A percentile compares a stretch with the other conserved stretches of the same genome.
Evolutionary conservation across 2,329 filamentous ascomycete species (phyloP).

Genomic region (Mycosphaerella sp.): DNA sequence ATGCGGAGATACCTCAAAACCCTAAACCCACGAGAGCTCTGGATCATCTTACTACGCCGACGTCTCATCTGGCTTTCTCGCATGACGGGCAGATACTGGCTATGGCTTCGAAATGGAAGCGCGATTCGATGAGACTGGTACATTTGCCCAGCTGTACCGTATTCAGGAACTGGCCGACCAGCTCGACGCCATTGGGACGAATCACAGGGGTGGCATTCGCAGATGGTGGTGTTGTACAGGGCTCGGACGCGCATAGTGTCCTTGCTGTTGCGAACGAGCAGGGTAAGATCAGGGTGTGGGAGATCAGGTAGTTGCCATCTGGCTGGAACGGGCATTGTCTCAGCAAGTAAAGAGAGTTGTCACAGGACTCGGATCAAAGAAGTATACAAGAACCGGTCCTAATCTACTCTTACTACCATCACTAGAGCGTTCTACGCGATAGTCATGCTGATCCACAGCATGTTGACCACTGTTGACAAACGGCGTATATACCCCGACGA

Average conservation of each 20-base stretch:
- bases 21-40: constrained; percentile 69
- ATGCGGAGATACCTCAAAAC: constrained; percentile 49
- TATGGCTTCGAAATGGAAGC: constrained; percentile 81
- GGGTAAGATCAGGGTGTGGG: constrained; percentile 86
- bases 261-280: constrained; percentile 83
- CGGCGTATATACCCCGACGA: too few relatives aligned
- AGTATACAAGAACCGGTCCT: too few relatives aligned
- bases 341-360: too few relatives aligned
- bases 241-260: constrained; percentile 43
- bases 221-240: constrained; percentile 33
- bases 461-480: too few relatives aligned
- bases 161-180: constrained; percentile 95
- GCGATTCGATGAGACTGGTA: constrained; percentile 77
- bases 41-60: constrained; percentile 81
- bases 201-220: constrained; percentile 56
- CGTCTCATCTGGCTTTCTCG: constrained; percentile 73
- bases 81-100: constrained; percentile 84
- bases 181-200: constrained; percentile 77
- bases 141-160: constrained; percentile 90
- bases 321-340: too few relatives aligned
- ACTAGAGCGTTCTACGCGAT: too few relatives aligned
- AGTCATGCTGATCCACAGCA: too few relatives aligned
- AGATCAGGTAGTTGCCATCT: constrained; percentile 49
- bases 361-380: too few relatives aligned
- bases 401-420: too few relatives aligned